Conservation (phyloP, 2,329 filamentous ascomycete species). For the Aquanectria penicillioides region DNA sequence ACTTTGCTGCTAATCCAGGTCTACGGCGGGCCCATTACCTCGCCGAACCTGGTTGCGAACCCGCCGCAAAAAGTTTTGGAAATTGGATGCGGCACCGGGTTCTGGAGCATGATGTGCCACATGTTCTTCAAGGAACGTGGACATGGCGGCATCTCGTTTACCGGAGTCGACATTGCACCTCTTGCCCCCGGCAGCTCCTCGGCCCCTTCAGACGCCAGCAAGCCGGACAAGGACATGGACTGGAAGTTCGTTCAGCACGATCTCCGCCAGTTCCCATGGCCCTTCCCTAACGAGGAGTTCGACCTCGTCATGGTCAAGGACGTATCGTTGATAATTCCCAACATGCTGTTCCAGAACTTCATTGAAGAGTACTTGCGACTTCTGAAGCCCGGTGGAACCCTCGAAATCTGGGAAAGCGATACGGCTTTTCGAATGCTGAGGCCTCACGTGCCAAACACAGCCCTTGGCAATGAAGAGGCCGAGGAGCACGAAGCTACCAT, state of each 20-base stretch:
- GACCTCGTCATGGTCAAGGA: constrained; percentile 93
- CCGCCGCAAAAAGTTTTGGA: constrained; percentile 85
- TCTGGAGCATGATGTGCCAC: constrained; percentile 92
- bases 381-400: constrained; percentile 77
- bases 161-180: constrained; percentile 83
- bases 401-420: constrained; percentile 93
- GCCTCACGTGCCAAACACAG: constrained; percentile 73
- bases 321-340: constrained; percentile 72
- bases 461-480: constrained; percentile 47
- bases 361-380: constrained; percentile 81
- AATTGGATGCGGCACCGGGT: constrained; percentile 85
- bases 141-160: constrained; percentile 77
- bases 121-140: constrained; percentile 78
- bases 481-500: constrained; percentile 73
- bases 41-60: constrained; percentile 70
- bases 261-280: constrained; percentile 77
- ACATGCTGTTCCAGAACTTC: constrained; percentile 63
- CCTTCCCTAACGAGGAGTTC: constrained; percentile 82
- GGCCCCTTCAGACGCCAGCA: constrained; percentile 50
- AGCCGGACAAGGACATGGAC: constrained; percentile 77
- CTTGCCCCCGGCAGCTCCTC: constrained; percentile 61
- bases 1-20: constrained; percentile 84
- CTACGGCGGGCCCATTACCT: constrained; percentile 83
- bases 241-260: constrained; percentile 94
- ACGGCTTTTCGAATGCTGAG: constrained; percentile 84